These are phyloP conservation scores for Capsicum baccatum DNA, from an alignment of 257 asterid species.

Conservation along the genomic window DNA sequence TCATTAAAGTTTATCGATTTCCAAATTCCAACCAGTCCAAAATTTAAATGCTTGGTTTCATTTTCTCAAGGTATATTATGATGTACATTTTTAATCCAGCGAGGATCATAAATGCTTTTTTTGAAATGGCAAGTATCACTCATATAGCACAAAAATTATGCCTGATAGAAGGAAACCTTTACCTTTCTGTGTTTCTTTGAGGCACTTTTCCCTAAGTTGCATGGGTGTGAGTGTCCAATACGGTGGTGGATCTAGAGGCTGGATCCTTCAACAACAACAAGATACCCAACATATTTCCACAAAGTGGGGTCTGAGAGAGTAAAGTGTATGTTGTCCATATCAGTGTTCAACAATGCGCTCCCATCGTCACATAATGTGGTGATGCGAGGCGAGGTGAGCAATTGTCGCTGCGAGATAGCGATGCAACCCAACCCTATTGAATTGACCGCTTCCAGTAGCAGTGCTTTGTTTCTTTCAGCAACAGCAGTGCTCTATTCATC, in stretches of 20 bases:
- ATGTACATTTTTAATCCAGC: not conserved
- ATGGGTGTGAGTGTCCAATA: not conserved
- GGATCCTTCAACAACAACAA: not conserved
- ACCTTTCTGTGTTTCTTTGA: not conserved
- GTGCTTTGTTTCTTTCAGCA: too few species aligned
- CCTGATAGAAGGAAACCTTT: not conserved
- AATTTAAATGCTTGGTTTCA: conserved; percentile 8
- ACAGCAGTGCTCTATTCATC: too few species aligned
- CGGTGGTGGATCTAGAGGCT: not conserved
- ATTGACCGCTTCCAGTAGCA: too few species aligned
- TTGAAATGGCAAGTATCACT: not conserved
- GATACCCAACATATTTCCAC: too few species aligned
- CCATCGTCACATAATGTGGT: too few species aligned
- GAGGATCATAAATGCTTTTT: not conserved
- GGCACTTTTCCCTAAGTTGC: not conserved
- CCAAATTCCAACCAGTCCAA: not conserved
- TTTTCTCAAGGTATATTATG: not conserved
- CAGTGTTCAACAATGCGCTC: too few species aligned
- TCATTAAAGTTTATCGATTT: not conserved
- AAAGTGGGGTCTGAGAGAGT: too few species aligned
- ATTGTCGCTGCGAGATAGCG: too few species aligned
- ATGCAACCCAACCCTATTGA: too few species aligned
- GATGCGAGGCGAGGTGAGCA: too few species aligned
- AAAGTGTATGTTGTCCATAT: too few species aligned
- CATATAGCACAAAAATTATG: not conserved